phyloP scores from a whole-genome alignment of 495 filamentous ascomycete genomes.

The Neurospora sp. region DNA sequence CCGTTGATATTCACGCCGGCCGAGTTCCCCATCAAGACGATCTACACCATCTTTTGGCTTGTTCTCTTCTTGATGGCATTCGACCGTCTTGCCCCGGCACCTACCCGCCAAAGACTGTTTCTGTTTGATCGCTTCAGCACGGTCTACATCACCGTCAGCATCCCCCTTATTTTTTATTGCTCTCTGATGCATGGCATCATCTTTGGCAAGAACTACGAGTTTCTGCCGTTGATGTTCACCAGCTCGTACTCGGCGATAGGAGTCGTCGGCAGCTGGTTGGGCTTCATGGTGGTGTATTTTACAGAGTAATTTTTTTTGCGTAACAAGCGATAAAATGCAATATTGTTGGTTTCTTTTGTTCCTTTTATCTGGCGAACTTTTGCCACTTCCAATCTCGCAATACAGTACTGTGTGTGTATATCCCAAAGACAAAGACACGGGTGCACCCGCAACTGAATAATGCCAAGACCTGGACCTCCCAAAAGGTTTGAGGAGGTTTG shows the following conservation, averaged over 20 bases:
- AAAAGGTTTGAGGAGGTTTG: background rate
- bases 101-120: constrained; percentile 64
- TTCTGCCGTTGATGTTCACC: constrained; percentile 92
- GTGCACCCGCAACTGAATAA: background rate
- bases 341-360: background rate
- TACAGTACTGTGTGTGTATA: background rate
- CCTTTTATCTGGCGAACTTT: background rate
- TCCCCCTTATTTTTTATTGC: constrained; percentile 84
- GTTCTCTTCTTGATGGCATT: constrained; percentile 77
- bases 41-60: constrained; percentile 91
- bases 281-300: constrained; percentile 91
- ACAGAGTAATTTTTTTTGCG: constrained; percentile 37
- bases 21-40: constrained; percentile 86
- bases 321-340: constrained; percentile 5
- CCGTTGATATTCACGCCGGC: constrained; percentile 84
- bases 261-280: constrained; percentile 94
- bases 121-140: constrained; percentile 84
- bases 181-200: constrained; percentile 71
- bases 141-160: constrained; percentile 75
- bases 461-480: background rate
- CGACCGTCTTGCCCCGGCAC: constrained; percentile 76
- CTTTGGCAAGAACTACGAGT: constrained; percentile 78
- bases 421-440: background rate
- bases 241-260: constrained; percentile 91
- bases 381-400: background rate